Base-by-base conservation (phyloP, 495 filamentous ascomycete species). In the Cudoniella acicularis region DNA sequence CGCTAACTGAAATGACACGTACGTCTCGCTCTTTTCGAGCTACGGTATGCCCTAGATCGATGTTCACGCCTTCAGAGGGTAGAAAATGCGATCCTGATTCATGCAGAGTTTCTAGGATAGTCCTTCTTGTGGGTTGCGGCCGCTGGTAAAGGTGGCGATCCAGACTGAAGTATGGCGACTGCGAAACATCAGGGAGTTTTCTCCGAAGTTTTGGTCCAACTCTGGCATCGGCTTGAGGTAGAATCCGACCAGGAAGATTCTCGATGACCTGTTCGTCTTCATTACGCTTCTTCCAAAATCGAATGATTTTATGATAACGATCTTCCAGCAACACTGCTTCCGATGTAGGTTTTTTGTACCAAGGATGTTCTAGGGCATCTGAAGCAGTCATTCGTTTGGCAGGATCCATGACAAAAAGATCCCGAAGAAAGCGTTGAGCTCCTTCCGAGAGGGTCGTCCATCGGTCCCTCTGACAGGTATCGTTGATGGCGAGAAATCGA, bases 311-410 rank as follows among this genome's bases (percentile, higher is more conserved):
- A 26, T 72, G 11, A 49, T 85, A 86, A 0, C 79, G 58, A 0
- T 71, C 71, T 23, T 81, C 72, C 45, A 84, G 75, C n/a, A 72
- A 67, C 4, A 36, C 40, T 10, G 62, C 62, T 63, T 67, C 59
- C 76, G 70, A 11, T 3, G 62, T 48, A 16, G 66, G 61, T 48
- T 80, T 76, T 1, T 69, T 78, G 63, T 89, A 84, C 86, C 87
- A 90, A 11, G 52, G 27, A 70, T 90, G 85, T 16, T 63, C 23
- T 56, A 86, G 65, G 3, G 84, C 84, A 69, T 83, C 63, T 10
- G 72, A 73, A 3, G 77, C 82, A 41, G 75, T 77, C 69, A 86
- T 75, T 23, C 87, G 75, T 30, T 64, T 42, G 0, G 62, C 58
- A 54, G 83, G 79, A 47, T 85, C 75, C 2, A 79, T 67, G 8